Evolutionary conservation across 148 eudicot species (phyloP), one percentile per base, ranked within the genome.

Genomic region (Vaccinium macrocarpon): DNA sequence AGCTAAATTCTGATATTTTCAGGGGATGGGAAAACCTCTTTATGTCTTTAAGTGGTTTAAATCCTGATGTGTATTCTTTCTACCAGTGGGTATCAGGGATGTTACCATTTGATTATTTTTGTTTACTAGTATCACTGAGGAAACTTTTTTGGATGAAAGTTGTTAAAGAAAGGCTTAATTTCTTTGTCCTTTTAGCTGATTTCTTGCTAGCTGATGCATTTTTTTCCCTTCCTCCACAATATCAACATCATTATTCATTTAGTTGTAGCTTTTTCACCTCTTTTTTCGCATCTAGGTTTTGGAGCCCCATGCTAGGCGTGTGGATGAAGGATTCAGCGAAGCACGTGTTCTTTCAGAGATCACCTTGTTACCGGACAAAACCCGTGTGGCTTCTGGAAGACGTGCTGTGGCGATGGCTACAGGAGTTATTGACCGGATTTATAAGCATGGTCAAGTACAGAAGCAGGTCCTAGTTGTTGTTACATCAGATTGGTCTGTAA

Each of bases 351-450:
- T 97, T 82, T 91, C 93, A 57, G 97, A 93, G 88, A 94, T 95
- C 78, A 78, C 90, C 75, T 89, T 97, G 88, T 86, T 97, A 90
- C 99, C 97, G 82, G 98, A 95, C 86, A 97, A 97, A 92, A 91
- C 93, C 72, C 97, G 99, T 77, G 91, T 97, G 38, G 89, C 92
- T 72, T 92, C 99, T 68, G 99, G 99, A 73, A 91, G 99, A 75
- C 97, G 97, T 53, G 97, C 99, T 83, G 95, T 97, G 87, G 98
- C 98, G 52, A 97, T 97, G 99, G 94, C 97, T 73, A 91, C 98
- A 5, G 99, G 99, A 77, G 88, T 92, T 84, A 81, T 97, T 84
- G 98, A 97, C 79, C 83, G 92, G 23, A 85, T 62, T 68, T 93
- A 95, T 79, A 93, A 87, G 84, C 88, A 85, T 70, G 93, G 95